Evolutionary conservation across 345 rosid genomes (phyloP).

Genomic region (Camelina hispida): DNA sequence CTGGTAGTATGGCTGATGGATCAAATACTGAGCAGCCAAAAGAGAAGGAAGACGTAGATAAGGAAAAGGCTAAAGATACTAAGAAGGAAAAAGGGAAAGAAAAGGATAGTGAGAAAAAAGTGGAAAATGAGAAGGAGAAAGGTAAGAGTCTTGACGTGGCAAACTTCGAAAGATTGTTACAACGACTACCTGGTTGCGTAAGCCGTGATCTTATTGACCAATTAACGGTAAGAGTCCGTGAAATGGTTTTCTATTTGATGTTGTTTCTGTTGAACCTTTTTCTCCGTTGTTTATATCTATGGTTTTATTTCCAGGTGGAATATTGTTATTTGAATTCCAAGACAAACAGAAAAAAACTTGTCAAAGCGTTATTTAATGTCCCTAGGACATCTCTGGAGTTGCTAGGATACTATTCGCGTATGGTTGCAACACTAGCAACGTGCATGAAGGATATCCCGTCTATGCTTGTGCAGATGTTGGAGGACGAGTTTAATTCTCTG

Average conservation of each 20-base stretch:
- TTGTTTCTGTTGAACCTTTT: conserved; percentile 4
- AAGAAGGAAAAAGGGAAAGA: conserved; percentile 89
- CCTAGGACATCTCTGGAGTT: conserved; percentile 97
- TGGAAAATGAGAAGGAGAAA: conserved; percentile 88
- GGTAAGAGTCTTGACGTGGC: conserved; percentile 87
- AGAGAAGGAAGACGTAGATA: conserved; percentile 84
- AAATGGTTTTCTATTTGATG: conserved; percentile 24
- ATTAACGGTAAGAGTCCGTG: conserved; percentile 67
- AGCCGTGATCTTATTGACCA: conserved; percentile 99
- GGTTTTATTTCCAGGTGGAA: conserved; percentile 72
- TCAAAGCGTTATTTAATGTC: conserved; percentile 90
- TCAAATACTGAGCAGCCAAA: conserved; percentile 68
- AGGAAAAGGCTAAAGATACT: conserved; percentile 63
- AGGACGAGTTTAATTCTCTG: conserved; percentile 96
- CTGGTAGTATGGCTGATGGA: conserved; percentile 62
- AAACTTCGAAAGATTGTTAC: conserved; percentile 89
- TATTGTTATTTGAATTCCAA: conserved; percentile 96
- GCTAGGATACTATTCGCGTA: conserved; percentile 92
- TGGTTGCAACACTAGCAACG: conserved; percentile 93
- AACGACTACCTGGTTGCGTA: conserved; percentile 94
- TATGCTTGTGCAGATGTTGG: conserved; percentile 91
- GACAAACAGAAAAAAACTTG: conserved; percentile 93
- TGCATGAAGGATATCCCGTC: conserved; percentile 95
- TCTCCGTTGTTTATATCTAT: conserved; percentile 17
- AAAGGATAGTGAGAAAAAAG: conserved; percentile 75